A percentile compares a stretch with the other conserved stretches of the same genome.
Conservation (phyloP, 202 grass and related monocot species). For the Setaria viridis region DNA sequence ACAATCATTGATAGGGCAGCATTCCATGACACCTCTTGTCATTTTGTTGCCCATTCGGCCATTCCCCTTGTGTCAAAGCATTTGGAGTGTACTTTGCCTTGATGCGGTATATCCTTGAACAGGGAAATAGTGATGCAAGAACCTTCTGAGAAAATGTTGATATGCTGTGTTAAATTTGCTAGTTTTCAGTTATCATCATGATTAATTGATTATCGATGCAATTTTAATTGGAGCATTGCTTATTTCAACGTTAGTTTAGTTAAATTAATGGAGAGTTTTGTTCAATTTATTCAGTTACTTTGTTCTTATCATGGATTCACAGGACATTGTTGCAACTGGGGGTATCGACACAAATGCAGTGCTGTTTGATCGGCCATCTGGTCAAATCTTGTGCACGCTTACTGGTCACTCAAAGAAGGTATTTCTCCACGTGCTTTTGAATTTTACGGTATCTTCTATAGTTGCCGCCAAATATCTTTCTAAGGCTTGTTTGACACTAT, state of each 20-base stretch:
- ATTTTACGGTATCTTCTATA: slow-evolving; percentile 39
- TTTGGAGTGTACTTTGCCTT: not conserved
- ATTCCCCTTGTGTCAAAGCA: not conserved
- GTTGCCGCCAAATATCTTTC: slow-evolving; percentile 22
- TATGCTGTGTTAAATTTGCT: not conserved
- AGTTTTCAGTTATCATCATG: slow-evolving; percentile 1
- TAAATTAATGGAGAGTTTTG: slow-evolving; percentile 9
- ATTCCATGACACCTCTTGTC: not conserved
- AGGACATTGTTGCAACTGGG: slow-evolving; percentile 94
- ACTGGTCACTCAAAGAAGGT: slow-evolving; percentile 99
- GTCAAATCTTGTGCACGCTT: slow-evolving; percentile 90
- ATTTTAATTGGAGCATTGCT: slow-evolving; percentile 10
- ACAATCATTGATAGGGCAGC: not conserved
- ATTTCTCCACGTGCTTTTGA: slow-evolving; percentile 27
- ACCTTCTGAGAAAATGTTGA: not conserved
- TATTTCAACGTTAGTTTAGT: slow-evolving; percentile 1
- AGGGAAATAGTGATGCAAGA: slow-evolving; percentile 11
- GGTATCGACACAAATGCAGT: slow-evolving; percentile 96
- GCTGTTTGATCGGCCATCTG: slow-evolving; percentile 85
- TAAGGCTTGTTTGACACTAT: slow-evolving; percentile 31
- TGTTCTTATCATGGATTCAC: slow-evolving; percentile 37
- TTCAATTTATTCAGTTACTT: slow-evolving; percentile 25
- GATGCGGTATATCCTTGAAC: not conserved
- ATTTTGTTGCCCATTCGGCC: not conserved
- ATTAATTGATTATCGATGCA: slow-evolving; percentile 7